phyloP scores from a whole-genome alignment of 768 basidiomycete species.

The Serendipita sp. region DNA sequence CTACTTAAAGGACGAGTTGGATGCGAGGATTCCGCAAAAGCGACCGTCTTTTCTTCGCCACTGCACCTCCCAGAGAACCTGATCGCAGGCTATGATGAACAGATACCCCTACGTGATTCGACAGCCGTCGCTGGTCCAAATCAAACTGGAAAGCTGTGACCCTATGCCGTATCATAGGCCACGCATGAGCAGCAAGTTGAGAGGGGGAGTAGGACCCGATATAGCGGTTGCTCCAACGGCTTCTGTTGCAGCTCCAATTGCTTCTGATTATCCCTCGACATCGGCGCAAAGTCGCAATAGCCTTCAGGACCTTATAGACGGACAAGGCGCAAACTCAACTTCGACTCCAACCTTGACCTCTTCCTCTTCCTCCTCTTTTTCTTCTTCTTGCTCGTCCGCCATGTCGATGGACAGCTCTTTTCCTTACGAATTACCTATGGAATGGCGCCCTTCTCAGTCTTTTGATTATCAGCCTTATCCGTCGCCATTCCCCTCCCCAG shows the following conservation, averaged over 20 bases:
- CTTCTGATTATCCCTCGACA: too few species aligned
- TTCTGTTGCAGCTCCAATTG: too few species aligned
- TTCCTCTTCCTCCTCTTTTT: background rate
- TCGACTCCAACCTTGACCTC: background rate
- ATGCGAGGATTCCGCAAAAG: too few species aligned
- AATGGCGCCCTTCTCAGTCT: slow-evolving; percentile 1
- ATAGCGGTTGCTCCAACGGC: too few species aligned
- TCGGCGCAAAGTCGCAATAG: too few species aligned
- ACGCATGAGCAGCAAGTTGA: too few species aligned
- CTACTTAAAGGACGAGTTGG: too few species aligned
- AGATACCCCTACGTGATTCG: background rate
- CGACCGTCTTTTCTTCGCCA: too few species aligned
- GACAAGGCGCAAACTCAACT: background rate
- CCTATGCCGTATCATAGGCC: too few species aligned
- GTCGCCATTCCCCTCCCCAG: background rate
- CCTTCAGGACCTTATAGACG: too few species aligned
- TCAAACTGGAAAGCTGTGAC: too few species aligned
- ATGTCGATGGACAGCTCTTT: background rate
- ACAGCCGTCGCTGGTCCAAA: background rate
- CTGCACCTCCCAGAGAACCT: too few species aligned
- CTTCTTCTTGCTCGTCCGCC: background rate
- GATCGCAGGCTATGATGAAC: background rate
- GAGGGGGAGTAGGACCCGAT: background rate
- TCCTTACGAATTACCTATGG: slow-evolving; percentile 1
- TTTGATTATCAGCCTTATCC: slow-evolving; percentile 7